Base-by-base conservation (phyloP, 169 alveolate genomes). In the Prorocentrum cordatum region DNA sequence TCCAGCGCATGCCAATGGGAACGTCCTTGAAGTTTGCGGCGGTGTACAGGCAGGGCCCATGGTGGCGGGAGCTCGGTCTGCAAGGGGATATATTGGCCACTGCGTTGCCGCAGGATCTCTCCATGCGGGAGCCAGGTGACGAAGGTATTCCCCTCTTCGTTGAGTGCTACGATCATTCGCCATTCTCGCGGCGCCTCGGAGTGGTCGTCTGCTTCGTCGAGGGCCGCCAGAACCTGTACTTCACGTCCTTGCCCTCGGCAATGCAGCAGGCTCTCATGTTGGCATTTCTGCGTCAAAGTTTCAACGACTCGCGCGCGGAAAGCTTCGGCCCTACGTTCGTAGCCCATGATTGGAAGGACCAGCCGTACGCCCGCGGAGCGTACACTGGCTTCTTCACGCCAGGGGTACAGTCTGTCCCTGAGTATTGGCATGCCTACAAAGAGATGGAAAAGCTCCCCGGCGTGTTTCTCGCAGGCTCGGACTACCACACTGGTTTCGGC, bases 111-210 rank as follows among this genome's bases (percentile, higher is more conserved):
- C 36, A 3, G 42, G 42, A 70, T 20, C 10, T 38, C 27, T 70
- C 82, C 7, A 36, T 70, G 18, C 82, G 64, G 3, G 39, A 14
- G 64, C 82, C 82, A 42, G 12, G n/a, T n/a, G 58, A 42, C n/a
- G 35, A 0, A 3, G 4, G 70, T 2, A n/a, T 22, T n/a, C 31
- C 45, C 22, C 42, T 66, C 68, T 72, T 72, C 31, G 83, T 72
- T 18, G 68, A 72, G n/a, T 72, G 83, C 83, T 45, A 45, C 68
- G 83, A 72, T 26, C 83, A 72, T 67, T 72, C 83, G 47, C 83
- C 83, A 45, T 72, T 24, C 62, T 72, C 83, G 47, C 54, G 20
- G 26, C 45, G 36, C 14, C 12, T 72, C 16, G 83, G 83, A 22
- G 83, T 72, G 24, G 47, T 72, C n/a, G 83, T 72, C 32, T 72